phyloP scores from a whole-genome alignment of 1,139 yeast species.

The Debaryomyces psychrophilus region DNA sequence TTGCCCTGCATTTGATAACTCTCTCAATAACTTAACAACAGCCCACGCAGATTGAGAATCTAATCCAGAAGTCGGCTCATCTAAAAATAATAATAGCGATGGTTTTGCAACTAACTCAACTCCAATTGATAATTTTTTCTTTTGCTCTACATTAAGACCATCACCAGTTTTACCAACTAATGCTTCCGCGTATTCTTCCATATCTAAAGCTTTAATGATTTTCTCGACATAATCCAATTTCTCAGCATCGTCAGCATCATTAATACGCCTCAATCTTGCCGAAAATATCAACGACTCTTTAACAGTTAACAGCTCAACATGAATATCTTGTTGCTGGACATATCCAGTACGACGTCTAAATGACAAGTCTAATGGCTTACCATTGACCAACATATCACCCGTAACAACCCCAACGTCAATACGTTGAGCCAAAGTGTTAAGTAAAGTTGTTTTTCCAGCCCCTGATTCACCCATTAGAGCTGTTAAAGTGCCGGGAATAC shows the following conservation, averaged over 20 bases:
- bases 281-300: slow-evolving; percentile 64
- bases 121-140: slow-evolving; percentile 70
- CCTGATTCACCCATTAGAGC: slow-evolving; percentile 77
- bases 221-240: slow-evolving; percentile 61
- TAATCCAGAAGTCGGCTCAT: slow-evolving; percentile 92
- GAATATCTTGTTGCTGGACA: slow-evolving; percentile 68
- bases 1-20: slow-evolving; percentile 76
- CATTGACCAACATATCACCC: slow-evolving; percentile 67
- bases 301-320: slow-evolving; percentile 58
- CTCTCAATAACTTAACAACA: slow-evolving; percentile 73
- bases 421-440: slow-evolving; percentile 62
- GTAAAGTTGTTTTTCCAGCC: slow-evolving; percentile 68
- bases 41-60: slow-evolving; percentile 95
- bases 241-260: slow-evolving; percentile 33
- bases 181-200: slow-evolving; percentile 66
- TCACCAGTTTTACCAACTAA: slow-evolving; percentile 58
- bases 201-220: slow-evolving; percentile 56
- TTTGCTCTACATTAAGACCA: slow-evolving; percentile 68
- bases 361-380: slow-evolving; percentile 53
- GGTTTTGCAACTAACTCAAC: slow-evolving; percentile 91
- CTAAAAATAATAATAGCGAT: slow-evolving; percentile 74
- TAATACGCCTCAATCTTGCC: slow-evolving; percentile 61
- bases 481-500: slow-evolving; percentile 69
- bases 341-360: slow-evolving; percentile 65
- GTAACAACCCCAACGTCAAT: slow-evolving; percentile 61